phyloP scores from a whole-genome alignment of 441 rosid species.

The Biscutella auriculata region DNA sequence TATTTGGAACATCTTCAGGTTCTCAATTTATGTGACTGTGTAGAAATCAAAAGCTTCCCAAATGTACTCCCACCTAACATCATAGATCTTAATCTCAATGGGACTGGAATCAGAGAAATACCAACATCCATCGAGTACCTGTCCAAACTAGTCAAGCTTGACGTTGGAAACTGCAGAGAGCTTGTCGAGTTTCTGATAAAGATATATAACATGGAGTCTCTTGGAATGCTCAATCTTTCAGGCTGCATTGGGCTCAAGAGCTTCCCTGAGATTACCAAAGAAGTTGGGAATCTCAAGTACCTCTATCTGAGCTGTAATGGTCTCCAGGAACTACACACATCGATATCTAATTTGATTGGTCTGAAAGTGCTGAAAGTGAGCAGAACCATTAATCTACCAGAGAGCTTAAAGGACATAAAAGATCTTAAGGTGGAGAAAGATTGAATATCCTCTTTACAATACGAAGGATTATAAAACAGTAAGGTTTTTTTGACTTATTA shows the following conservation, averaged over 20 bases:
- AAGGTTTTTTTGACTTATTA: too few relatives aligned
- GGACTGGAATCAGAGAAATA: background rate
- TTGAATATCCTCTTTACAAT: too few relatives aligned
- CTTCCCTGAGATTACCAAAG: constrained; percentile 2
- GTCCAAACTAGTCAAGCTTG: background rate
- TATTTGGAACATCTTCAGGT: constrained; percentile 3
- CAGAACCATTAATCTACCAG: background rate
- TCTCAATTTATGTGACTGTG: constrained; percentile 9
- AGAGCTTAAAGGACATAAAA: constrained; percentile 15
- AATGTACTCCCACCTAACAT: background rate
- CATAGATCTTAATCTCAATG: background rate
- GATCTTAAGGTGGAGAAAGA: too few relatives aligned
- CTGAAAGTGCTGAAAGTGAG: constrained; percentile 9
- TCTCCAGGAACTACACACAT: background rate
- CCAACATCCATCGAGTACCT: background rate
- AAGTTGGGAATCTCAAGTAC: background rate
- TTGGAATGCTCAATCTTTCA: background rate
- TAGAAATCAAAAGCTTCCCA: background rate
- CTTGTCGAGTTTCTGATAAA: background rate
- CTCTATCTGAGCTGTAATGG: background rate
- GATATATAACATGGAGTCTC: constrained; percentile 9
- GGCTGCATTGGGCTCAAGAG: background rate
- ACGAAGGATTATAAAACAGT: too few relatives aligned
- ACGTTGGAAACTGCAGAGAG: background rate
- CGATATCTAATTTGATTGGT: background rate